Conservation (phyloP, 371 early-diverging fungal species). For the Mucor indicus region DNA sequence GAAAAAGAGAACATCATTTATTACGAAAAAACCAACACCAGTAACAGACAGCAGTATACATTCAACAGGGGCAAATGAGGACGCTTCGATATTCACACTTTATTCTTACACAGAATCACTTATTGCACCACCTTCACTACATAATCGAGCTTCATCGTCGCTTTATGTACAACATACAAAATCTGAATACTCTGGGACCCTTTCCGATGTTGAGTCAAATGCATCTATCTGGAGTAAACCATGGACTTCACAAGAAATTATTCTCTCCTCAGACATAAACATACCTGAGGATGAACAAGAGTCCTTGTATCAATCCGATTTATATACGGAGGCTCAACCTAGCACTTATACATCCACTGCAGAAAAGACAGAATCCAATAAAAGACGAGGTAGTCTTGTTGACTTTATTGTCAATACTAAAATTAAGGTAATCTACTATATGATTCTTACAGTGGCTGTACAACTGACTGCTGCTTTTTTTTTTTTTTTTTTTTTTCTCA, state of each 20-base stretch:
- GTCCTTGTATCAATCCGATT: neutral
- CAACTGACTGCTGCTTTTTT: neutral
- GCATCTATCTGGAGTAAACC: constrained; percentile 18
- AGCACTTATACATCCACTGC: neutral
- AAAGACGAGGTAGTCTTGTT: constrained; percentile 15
- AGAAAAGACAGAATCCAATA: neutral
- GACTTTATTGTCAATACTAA: constrained; percentile 10
- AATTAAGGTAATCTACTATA: neutral
- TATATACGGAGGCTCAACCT: neutral
- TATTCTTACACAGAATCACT: constrained; percentile 12
- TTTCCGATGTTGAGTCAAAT: constrained; percentile 18
- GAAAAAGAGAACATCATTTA: constrained; percentile 1
- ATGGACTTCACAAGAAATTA: constrained; percentile 12
- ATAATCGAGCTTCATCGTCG: constrained; percentile 3
- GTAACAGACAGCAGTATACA: neutral
- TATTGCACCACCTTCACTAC: constrained; percentile 3
- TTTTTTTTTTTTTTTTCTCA: neutral
- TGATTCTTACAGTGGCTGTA: neutral
- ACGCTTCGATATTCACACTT: constrained; percentile 14
- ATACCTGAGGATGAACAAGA: neutral
- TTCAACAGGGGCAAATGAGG: constrained; percentile 13
- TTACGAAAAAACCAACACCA: neutral
- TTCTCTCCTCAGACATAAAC: neutral
- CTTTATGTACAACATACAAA: constrained; percentile 10
- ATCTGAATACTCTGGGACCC: constrained; percentile 15